Base-by-base conservation (phyloP, 2,329 filamentous ascomycete species). In the Corniculantispora saksenae region DNA sequence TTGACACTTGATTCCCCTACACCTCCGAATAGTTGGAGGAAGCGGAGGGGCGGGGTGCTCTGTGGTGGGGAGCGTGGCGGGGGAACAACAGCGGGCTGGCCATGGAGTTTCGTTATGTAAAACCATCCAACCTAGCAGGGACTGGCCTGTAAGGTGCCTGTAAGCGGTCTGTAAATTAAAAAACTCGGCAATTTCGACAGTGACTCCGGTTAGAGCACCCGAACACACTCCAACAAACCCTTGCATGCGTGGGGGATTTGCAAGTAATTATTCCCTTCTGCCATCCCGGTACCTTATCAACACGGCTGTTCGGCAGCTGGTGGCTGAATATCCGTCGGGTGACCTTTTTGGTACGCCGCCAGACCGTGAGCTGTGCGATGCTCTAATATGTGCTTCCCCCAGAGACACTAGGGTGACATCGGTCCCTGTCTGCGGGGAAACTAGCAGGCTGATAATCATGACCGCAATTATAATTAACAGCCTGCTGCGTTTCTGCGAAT, bases 301-400 rank as follows among this genome's bases (percentile, higher is more conserved):
- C 15, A 15, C 15, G 61, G 40, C 35, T 56, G 51, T 32, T 27
- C 59, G 59, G 59, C 59, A 53, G 29, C 13, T 7, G 17, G 59
- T 61, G 43, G 61, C 61, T 63, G 53, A 23, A 48, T 9, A 50
- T 27, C 61, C 61, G 61, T 56, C 61, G 51, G 8, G 21, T 2
- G n/a, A 23, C 27, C 21, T 19, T 19, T 13, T 51, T n/a, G 25
- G 15, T 21, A 21, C 4, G 29, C n/a, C 17, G 50, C 29, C 21
- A 47, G 12, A 35, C 25, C n/a, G 25, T 19, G 8, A 8, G 25
- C 17, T 25, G 25, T 32, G 12, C 45, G 35, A 10, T 21, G 32
- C 13, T 13, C 47, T 40, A 27, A n/a, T n/a, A n/a, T n/a, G n/a
- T n/a, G n/a, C n/a, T n/a, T n/a, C n/a, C 58, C 48, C 23, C 35